Evolutionary conservation across 805 yeast species (phyloP), one percentile per base, ranked within the genome.

Genomic region (Babjeviella inositovora): DNA sequence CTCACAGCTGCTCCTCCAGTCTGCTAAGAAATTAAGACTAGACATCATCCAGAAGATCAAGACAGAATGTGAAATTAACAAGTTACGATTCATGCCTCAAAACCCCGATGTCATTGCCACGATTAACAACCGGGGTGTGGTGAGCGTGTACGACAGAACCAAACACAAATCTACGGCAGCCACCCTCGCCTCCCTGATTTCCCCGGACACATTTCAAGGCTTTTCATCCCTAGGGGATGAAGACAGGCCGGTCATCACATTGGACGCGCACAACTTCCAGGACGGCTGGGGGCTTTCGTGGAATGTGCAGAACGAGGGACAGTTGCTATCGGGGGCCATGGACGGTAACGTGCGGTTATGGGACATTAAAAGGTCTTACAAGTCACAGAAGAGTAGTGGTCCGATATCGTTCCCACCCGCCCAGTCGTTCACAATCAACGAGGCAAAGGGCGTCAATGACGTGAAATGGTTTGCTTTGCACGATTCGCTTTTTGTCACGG

Each of bases 71-170:
- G 90, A 75, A 32, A 72, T 84, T 26, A 80, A 81, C 39, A 62
- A 66, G 30, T 71, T 77, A 0, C 56, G 74, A 17, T 67, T 64
- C 36, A 66, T 79, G 70, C 93, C 94, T 0, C 87, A 76, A 33
- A 85, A 85, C 37, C 90, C 90, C 2, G 90, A 84, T 37, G 38
- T 85, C 5, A 57, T 85, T 5, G 81, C 85, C 2, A 63, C 82
- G 11, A 66, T 71, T 7, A 68, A 77, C 20, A 67, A 74, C 19
- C 42, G 50, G 15, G 95, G 95, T 2, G 52, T 61, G 8, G 53
- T 74, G 8, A 66, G 60, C 24, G 47, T 85, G 4, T 80, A 72
- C 44, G 93, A 85, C 43, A 58, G 90, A 34, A 84, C 96, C 0
- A 82, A 80, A 41, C 93, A 81, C 42, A n/a, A n/a, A n/a, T n/a